Conservation (phyloP, 495 filamentous ascomycete species). For the Aspergillus campestris region DNA sequence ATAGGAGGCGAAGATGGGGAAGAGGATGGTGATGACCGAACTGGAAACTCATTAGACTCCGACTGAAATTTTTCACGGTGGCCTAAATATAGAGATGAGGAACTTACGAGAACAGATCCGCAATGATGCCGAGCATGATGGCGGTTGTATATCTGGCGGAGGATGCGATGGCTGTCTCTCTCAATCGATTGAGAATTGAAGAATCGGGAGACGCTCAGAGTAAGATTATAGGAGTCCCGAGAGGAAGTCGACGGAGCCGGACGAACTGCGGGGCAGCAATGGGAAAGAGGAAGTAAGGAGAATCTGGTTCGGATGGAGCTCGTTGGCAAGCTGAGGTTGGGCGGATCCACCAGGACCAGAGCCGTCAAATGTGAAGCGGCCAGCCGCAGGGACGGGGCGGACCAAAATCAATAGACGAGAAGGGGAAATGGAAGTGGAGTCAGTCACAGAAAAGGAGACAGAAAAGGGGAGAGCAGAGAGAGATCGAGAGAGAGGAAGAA, state of each 20-base stretch:
- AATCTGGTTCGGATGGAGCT: not conserved
- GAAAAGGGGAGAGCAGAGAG: constrained; percentile 1
- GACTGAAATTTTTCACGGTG: not conserved
- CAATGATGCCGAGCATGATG: constrained; percentile 73
- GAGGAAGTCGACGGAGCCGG: no score
- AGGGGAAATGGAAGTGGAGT: constrained; percentile 1
- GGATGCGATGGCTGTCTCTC: not conserved
- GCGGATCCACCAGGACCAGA: not conserved
- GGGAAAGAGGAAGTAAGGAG: not conserved
- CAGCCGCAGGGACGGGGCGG: constrained; percentile 9
- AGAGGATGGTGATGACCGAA: constrained; percentile 83
- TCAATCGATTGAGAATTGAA: not conserved
- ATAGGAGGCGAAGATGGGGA: constrained; percentile 95
- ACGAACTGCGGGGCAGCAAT: no score
- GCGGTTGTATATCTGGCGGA: no score
- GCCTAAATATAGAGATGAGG: not conserved
- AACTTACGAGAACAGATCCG: constrained; percentile 72
- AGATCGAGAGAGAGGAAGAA: not conserved
- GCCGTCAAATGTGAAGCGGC: constrained; percentile 3
- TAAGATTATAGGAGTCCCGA: no score
- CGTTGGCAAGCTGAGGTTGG: constrained; percentile 3
- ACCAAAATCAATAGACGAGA: not conserved
- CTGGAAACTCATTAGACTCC: constrained; percentile 12
- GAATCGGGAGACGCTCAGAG: not conserved
- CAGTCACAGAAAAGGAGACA: not conserved